phyloP scores from a whole-genome alignment of 1,284 basidiomycete genomes.

The Trichosporon sp. region DNA sequence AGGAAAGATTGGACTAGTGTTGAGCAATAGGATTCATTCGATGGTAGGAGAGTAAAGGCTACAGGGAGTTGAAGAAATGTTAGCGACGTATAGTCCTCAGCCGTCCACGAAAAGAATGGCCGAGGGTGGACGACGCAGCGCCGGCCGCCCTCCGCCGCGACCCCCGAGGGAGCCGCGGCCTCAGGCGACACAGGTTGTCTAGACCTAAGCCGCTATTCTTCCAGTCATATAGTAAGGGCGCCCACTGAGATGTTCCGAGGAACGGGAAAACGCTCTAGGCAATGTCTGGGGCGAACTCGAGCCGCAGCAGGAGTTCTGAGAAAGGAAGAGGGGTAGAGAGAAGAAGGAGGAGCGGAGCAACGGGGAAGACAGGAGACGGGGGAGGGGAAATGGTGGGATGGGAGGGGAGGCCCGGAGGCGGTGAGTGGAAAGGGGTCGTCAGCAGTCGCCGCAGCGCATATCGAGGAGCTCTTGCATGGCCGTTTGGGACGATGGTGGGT shows the following conservation, averaged over 20 bases:
- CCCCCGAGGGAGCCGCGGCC: neutral
- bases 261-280: conserved; percentile 5
- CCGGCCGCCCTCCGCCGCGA: neutral
- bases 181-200: neutral
- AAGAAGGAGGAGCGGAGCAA: neutral
- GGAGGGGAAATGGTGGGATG: neutral
- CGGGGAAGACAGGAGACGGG: neutral
- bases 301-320: neutral
- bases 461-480: neutral
- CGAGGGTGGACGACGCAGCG: conserved; percentile 5
- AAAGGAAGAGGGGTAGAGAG: neutral
- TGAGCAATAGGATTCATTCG: neutral
- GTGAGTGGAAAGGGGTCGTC: neutral
- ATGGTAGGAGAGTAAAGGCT: neutral
- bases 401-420: neutral
- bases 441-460: neutral
- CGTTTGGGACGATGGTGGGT: neutral
- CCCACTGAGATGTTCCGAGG: neutral
- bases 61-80: neutral
- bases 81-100: conserved; percentile 7
- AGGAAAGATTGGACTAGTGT: too few relatives aligned
- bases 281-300: conserved; percentile 3
- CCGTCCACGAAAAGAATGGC: neutral
- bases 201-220: conserved; percentile 7
- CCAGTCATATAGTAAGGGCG: conserved; percentile 7